Base-by-base conservation (phyloP, 192 early-diverging fungal species). In the Obelidium mucronatum region DNA sequence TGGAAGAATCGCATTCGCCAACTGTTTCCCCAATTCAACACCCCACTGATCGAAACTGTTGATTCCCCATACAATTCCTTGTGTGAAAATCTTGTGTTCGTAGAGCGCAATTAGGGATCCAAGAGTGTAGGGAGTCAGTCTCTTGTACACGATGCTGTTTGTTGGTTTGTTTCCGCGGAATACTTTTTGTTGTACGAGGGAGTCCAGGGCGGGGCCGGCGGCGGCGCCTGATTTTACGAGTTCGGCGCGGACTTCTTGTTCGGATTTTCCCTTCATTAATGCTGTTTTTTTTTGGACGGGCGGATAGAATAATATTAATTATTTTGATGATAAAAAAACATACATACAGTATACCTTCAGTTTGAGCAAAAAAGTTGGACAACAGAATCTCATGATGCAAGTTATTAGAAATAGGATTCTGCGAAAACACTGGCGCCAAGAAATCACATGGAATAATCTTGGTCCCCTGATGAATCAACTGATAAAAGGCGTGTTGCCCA, bases 31-130 rank as follows among this genome's bases (percentile, higher is more conserved):
- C 44, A 98, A 91, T 85, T 99, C 97, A 60, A 99, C 97, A 69
- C 89, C 89, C 89, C 89, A 90, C 83, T 87, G 62, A 77, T 97
- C 96, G 79, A 94, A 98, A 40, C 93, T 95, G 89, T 99, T 99
- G 83, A 99, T 93, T 81, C 94, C 88, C 97, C 97, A 99, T 76
- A 99, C 91, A 36, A 95, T 92, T 61, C 97, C 97, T 84, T 99
- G 97, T 19, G 94, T 93, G 81, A 99, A 99, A 79, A 99, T 99
- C 91, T 99, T 99, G 92, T 99, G 97, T 86, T 99, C 97, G 79
- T 99, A 99, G 82, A 99, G 79, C 28, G 97, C 95, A 84, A 99
- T 93, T 76, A 99, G 79, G n/a, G 89, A 84, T 26, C 97, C 97
- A 2, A 99, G 86, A 2, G 94, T 95, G 40, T 88, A 89, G 11